Conservation (phyloP, 106 monocot species). For the Allium sativum region DNA sequence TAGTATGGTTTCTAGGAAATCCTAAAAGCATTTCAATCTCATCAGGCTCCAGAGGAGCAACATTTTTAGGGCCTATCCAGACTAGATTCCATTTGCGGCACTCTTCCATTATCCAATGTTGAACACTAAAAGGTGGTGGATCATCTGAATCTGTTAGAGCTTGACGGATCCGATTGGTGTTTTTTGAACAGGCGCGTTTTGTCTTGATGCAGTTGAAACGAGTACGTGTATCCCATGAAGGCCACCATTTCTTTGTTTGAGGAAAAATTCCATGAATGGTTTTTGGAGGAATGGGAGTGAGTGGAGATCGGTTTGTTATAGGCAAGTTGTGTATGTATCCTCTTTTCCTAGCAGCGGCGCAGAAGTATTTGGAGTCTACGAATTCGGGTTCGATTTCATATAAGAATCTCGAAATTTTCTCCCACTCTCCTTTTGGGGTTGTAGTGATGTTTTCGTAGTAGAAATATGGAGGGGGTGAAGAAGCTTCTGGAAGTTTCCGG, state of each 20-base stretch:
- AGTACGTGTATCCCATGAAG: slow-evolving; percentile 48
- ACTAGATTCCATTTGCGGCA: slow-evolving; percentile 54
- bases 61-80: slow-evolving; percentile 55
- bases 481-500: slow-evolving; percentile 47
- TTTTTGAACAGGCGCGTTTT: slow-evolving; percentile 24
- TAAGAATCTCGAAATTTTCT: slow-evolving; percentile 48
- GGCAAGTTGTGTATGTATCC: slow-evolving; percentile 69
- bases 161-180: slow-evolving; percentile 31
- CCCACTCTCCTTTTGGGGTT: slow-evolving; percentile 80
- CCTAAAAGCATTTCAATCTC: slow-evolving; percentile 48
- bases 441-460: slow-evolving; percentile 89
- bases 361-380: slow-evolving; percentile 59
- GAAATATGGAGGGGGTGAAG: slow-evolving; percentile 77
- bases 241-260: slow-evolving; percentile 48
- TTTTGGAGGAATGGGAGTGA: slow-evolving; percentile 33
- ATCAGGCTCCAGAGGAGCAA: slow-evolving; percentile 47
- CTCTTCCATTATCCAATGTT: slow-evolving; percentile 23
- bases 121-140: slow-evolving; percentile 23
- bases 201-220: slow-evolving; percentile 55
- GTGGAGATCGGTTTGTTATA: slow-evolving; percentile 32
- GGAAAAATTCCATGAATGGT: slow-evolving; percentile 48
- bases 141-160: slow-evolving; percentile 13
- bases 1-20: slow-evolving; percentile 50
- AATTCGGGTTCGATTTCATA: slow-evolving; percentile 61
- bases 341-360: slow-evolving; percentile 52